Base-by-base conservation (phyloP, 192 early-diverging fungal species). In the Kickxella alabastrina region DNA sequence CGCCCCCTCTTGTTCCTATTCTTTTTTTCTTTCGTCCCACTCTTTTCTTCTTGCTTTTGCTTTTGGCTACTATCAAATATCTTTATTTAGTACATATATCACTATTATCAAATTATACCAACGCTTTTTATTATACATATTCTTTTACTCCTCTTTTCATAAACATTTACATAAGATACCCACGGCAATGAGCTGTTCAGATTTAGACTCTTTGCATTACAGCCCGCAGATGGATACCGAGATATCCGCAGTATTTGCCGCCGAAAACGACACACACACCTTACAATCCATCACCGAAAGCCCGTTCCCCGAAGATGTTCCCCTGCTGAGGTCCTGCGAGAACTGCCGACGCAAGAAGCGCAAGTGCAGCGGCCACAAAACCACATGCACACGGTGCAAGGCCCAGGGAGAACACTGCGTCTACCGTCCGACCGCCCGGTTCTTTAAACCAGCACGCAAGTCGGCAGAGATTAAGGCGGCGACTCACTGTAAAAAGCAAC, bases 341-440 rank as follows among this genome's bases (percentile, higher is more conserved):
- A 59, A 54, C 47, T 75, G 72, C 32, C 54, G 72, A 13, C 59
- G 61, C 56, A 67, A 68, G 43, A 75, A 75, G 52, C 60, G 62
- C 72, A 75, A 68, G 56, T 75, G 72, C 56, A 68, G 65, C 32
- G 56, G 72, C 37, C 42, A 61, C 52, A 60, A 62, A 6, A 64
- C 72, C 2, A 27, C 49, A 34, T 75, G 72, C 49, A 58, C 54
- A 14, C 48, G 61, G 5, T 75, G 72, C 58, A 49, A 36, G 19
- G 62, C 62, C 3, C 70, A 65, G 29, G 58, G 58, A 21, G 62
- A 65, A 26, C 10, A 15, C 4, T 73, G 70, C 29, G 36, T 38
- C n/a, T 73, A 73, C 50, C 53, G 62, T 13, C 62, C 62, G 10
- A 72, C 68, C 14, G 61, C 68, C 22, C 53, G 66, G 23, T 69